Evolutionary conservation across 306 rosid species (phyloP), one percentile per base, ranked within the genome.

Genomic region (Hippophae gyantsensis): DNA sequence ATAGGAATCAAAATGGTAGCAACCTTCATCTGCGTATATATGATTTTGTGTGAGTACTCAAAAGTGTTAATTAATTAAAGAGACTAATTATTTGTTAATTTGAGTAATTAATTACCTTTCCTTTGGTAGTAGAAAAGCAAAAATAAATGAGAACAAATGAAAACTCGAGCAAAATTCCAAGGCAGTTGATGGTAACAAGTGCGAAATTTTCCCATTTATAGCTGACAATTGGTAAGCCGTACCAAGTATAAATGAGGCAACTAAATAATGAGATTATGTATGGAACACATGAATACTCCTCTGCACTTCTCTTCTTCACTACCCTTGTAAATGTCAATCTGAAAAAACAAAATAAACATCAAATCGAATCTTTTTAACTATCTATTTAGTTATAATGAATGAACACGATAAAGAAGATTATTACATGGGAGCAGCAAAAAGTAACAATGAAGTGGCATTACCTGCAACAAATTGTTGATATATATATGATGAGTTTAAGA

Each of bases 201-300:
- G 80, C 85, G 7, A 90, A 72, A 60, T 86, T 86, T 60, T 90
- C 89, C 93, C 90, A 82, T 51, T 70, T 64, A 73, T 68, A 1
- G 75, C 97, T 89, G 0, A 86, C 88, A 54, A 90, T 2, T 42
- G 90, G 94, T 59, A 82, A 9, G 14, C 87, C 97, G 53, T 87
- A 90, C 94, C 94, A 87, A 10, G 85, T 69, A 64, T 64, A 90
- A 46, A 86, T 72, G 42, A 90, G 85, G 70, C 89, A 87, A 69
- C 82, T 90, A 42, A 74, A 54, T 6, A 90, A 69, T 55, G 84
- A 83, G 8, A 84, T 60, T 52, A 82, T 70, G 76, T 90, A 86
- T 49, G 95, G 97, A 64, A 86, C 70, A 65, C 94, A 79, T 42
- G 97, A 90, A 72, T 78, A 90, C 57, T 76, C 95, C 65, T 79